Evolutionary conservation across 2,329 filamentous ascomycete species (phyloP).

Genomic region (Myriosclerotinia scirpicola): DNA sequence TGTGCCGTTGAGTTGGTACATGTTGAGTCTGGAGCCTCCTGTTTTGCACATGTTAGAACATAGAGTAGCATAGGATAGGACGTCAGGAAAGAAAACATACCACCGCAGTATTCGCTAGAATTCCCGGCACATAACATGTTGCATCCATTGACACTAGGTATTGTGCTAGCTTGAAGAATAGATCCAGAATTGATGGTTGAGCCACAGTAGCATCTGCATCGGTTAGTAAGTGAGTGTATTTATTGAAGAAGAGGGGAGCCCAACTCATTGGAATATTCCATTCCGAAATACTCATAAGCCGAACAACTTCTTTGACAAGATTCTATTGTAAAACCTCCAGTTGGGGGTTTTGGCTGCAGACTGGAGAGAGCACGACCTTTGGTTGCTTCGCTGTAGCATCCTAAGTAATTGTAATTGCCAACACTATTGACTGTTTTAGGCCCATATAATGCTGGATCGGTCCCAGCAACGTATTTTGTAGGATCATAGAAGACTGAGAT

Average conservation of each 20-base stretch:
- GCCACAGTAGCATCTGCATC: slow-evolving; percentile 34
- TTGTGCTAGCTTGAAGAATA: slow-evolving; percentile 19
- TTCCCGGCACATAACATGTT: slow-evolving; percentile 37
- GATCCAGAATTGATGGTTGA: slow-evolving; percentile 29
- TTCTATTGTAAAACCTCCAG: slow-evolving; percentile 39
- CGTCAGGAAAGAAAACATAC: background rate
- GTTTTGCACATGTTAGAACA: background rate
- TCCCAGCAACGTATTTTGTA: slow-evolving; percentile 30
- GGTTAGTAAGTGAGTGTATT: background rate
- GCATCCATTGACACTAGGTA: slow-evolving; percentile 30
- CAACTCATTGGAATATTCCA: slow-evolving; percentile 34
- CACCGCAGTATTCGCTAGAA: slow-evolving; percentile 41
- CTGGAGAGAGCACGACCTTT: slow-evolving; percentile 46
- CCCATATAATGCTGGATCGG: slow-evolving; percentile 32
- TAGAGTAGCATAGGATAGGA: background rate
- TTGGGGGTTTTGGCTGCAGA: slow-evolving; percentile 6
- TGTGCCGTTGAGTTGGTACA: slow-evolving; percentile 28
- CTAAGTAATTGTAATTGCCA: slow-evolving; percentile 40
- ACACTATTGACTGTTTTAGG: slow-evolving; percentile 29
- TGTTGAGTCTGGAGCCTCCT: slow-evolving; percentile 6
- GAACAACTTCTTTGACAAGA: slow-evolving; percentile 37
- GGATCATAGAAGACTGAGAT: slow-evolving; percentile 33
- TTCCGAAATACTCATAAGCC: slow-evolving; percentile 39
- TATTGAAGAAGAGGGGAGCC: too few species aligned
- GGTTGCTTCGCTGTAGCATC: slow-evolving; percentile 51